phyloP scores from a whole-genome alignment of 2,329 filamentous ascomycete genomes.

The Coniochaeta sp. region DNA sequence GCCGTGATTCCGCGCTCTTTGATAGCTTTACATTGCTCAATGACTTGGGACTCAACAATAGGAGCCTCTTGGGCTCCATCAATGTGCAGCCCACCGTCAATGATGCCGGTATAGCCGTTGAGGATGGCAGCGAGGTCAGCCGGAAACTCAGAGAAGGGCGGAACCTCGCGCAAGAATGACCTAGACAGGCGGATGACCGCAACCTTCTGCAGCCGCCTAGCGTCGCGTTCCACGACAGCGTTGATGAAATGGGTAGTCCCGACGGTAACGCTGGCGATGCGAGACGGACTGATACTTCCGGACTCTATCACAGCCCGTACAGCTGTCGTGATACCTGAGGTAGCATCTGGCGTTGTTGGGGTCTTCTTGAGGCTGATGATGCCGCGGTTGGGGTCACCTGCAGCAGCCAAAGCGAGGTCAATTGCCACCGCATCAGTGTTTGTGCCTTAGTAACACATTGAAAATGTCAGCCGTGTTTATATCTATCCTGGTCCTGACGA shows the following conservation, averaged over 20 bases:
- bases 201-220: slow-evolving; percentile 16
- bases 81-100: slow-evolving; percentile 33
- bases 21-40: slow-evolving; percentile 11
- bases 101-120: slow-evolving; percentile 34
- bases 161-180: slow-evolving; percentile 27
- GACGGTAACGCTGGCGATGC: slow-evolving; percentile 8
- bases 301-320: slow-evolving; percentile 27
- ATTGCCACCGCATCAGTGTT: slow-evolving; percentile 37
- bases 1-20: slow-evolving; percentile 20
- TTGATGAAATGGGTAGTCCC: slow-evolving; percentile 17
- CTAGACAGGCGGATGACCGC: slow-evolving; percentile 23
- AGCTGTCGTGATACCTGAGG: slow-evolving; percentile 37
- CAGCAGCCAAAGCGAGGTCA: slow-evolving; percentile 22
- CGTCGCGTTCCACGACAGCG: slow-evolving; percentile 13
- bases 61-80: slow-evolving; percentile 28
- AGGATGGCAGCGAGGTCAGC: slow-evolving; percentile 33
- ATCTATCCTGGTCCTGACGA: not conserved
- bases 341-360: slow-evolving; percentile 39
- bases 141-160: slow-evolving; percentile 30
- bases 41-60: slow-evolving; percentile 29
- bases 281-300: not conserved
- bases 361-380: slow-evolving; percentile 40
- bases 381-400: slow-evolving; percentile 26
- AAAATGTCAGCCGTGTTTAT: not conserved
- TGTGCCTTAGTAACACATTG: slow-evolving; percentile 20